Evolutionary conservation across 129 eudicot species (phyloP), one percentile per base, ranked within the genome.

Genomic region (Oenanthe sinensis): DNA sequence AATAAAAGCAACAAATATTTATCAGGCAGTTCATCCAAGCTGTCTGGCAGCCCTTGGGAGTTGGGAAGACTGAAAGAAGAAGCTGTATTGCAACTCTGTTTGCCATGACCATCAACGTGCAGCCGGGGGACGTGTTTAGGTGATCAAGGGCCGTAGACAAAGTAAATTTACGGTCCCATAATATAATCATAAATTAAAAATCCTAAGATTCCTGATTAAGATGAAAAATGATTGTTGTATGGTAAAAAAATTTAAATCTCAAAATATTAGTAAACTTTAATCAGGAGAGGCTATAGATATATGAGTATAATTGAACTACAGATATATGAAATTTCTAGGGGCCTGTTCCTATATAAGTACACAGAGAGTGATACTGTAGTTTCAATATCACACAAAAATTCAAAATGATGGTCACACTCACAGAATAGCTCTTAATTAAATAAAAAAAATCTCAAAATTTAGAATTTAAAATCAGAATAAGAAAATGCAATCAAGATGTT

Each of bases 31-130:
- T 50, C 39, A 36, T 20, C 70, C 74, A 28, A 65, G 20, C 58
- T 69, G 87, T 62, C 75, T 67, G 55, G 13, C 26, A 58, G 71
- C 72, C 74, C 15, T 55, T 7, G 33, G 70, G 72, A 45, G 9
- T 55, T 7, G 33, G 70, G 72, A 45, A 19, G 30, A 65, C 46
- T 24, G 58, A 50, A 17, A 43, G 42, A 72, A 75, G 49, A 78
- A 49, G 80, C 76, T 75, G 80, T 76, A 70, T 47, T 40, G 48
- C 82, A 86, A 58, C 82, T 67, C 80, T 67, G 33, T 76, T 81
- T 75, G 79, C 77, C 75, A 49, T 50, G 58, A 17, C 58, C n/a
- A 17, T 49, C 54, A 16, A 6, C 17, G 22, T 50, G 58, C 58
- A 50, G 58, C 58, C n/a, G 8, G 58, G 58, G n/a, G 17, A 33